Evolutionary conservation across 306 rosid species (phyloP).

Genomic region (Aeschynomene evenia): DNA sequence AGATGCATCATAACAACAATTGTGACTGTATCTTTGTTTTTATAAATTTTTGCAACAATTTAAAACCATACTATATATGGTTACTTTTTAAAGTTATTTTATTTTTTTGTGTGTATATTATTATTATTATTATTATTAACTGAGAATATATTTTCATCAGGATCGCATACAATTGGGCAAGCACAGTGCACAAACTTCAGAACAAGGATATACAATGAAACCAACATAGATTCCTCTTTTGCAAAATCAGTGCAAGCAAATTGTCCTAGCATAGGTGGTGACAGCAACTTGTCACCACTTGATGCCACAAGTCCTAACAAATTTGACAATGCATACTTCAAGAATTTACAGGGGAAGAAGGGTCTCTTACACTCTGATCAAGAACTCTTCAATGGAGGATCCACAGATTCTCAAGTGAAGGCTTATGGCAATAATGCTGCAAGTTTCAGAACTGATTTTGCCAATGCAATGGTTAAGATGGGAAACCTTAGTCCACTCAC

Average conservation of each 20-base stretch:
- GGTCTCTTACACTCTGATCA: constrained; percentile 68
- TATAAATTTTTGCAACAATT: too few species aligned
- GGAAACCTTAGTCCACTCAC: constrained; percentile 56
- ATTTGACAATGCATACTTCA: constrained; percentile 58
- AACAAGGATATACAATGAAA: constrained; percentile 52
- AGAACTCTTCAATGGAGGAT: constrained; percentile 48
- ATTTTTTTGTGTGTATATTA: not conserved
- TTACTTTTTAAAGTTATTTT: not conserved
- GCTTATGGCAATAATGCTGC: constrained; percentile 27
- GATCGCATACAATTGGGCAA: constrained; percentile 67
- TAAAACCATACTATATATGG: too few species aligned
- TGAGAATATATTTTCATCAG: constrained; percentile 22
- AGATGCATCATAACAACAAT: too few species aligned
- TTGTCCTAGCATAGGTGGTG: constrained; percentile 58
- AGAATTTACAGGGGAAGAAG: constrained; percentile 35
- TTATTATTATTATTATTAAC: not conserved
- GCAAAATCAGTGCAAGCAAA: constrained; percentile 36
- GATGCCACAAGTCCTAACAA: constrained; percentile 34
- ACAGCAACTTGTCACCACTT: constrained; percentile 43
- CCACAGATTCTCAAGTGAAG: constrained; percentile 49
- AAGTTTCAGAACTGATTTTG: constrained; percentile 47
- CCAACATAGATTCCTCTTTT: constrained; percentile 49
- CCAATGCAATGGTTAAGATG: constrained; percentile 61
- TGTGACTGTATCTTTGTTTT: too few species aligned
- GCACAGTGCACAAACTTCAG: constrained; percentile 46